Conservation (phyloP, 768 basidiomycete species). For the Favolaschia claudopus region DNA sequence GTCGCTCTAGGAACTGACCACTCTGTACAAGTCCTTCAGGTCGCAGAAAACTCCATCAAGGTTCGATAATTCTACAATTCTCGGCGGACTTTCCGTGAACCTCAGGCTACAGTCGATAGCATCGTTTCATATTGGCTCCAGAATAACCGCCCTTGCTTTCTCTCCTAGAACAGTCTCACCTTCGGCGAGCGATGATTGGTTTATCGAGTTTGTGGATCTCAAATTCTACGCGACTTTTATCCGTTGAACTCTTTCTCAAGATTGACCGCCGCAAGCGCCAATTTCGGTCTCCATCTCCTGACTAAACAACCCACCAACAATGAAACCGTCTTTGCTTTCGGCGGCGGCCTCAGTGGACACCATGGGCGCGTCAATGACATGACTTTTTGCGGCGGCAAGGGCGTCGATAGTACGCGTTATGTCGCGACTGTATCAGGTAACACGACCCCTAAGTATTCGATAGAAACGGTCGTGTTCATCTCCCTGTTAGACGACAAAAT, state of each 20-base stretch:
- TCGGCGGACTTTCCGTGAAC: slow-evolving; percentile 10
- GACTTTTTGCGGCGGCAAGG: slow-evolving; percentile 79
- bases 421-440: slow-evolving; percentile 83
- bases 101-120: slow-evolving; percentile 52
- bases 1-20: slow-evolving; percentile 79
- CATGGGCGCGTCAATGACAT: slow-evolving; percentile 82
- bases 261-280: slow-evolving; percentile 69
- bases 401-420: slow-evolving; percentile 72
- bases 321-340: slow-evolving; percentile 73
- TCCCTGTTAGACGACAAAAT: slow-evolving; percentile 72
- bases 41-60: slow-evolving; percentile 51
- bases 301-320: slow-evolving; percentile 56
- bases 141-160: slow-evolving; percentile 81
- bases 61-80: background rate
- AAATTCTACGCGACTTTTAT: slow-evolving; percentile 2
- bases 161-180: slow-evolving; percentile 76
- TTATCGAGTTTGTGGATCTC: slow-evolving; percentile 66
- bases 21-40: slow-evolving; percentile 71
- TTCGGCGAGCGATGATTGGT: slow-evolving; percentile 68
- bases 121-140: slow-evolving; percentile 75
- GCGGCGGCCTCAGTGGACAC: slow-evolving; percentile 83
- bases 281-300: slow-evolving; percentile 76
- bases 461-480: slow-evolving; percentile 20
- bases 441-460: slow-evolving; percentile 14
- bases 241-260: slow-evolving; percentile 43